phyloP scores from a whole-genome alignment of 768 basidiomycete genomes.

The Auricularia heimuer region DNA sequence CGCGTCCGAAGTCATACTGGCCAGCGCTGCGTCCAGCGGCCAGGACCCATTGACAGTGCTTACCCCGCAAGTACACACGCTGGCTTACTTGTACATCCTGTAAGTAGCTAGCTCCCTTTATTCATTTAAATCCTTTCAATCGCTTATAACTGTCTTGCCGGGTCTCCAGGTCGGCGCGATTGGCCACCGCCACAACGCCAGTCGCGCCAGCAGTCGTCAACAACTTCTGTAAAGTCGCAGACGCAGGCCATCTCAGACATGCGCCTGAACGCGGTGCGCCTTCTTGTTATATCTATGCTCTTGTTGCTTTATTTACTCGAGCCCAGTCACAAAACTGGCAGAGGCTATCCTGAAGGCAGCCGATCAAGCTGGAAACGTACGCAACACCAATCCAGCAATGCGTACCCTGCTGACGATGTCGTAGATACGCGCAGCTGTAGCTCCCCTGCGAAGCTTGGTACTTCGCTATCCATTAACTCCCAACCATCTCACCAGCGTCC shows the following conservation, averaged over 20 bases:
- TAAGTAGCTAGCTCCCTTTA: conserved; percentile 26
- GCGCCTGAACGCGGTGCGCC: conserved; percentile 58
- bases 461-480: conserved; percentile 48
- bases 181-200: conserved; percentile 29
- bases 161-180: conserved; percentile 45
- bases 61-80: conserved; percentile 44
- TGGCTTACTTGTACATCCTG: conserved; percentile 67
- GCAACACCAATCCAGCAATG: conserved; percentile 13
- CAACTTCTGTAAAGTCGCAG: conserved; percentile 54
- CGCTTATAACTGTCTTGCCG: not conserved
- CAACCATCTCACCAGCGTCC: conserved; percentile 58
- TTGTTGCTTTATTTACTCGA: not conserved
- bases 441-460: conserved; percentile 50
- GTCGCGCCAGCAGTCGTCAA: conserved; percentile 36
- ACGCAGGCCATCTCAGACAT: conserved; percentile 50
- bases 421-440: conserved; percentile 39
- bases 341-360: conserved; percentile 49
- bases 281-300: not conserved
- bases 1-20: conserved; percentile 44
- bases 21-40: conserved; percentile 43
- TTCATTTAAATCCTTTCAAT: not conserved
- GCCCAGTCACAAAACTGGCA: conserved; percentile 54
- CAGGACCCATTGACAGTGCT: conserved; percentile 60
- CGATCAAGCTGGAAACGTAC: conserved; percentile 39
- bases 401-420: not conserved